These are phyloP conservation scores for Ophiocordyceps robertsii DNA, from an alignment of 2,329 filamentous ascomycete genomes.

Conservation along the genomic window DNA sequence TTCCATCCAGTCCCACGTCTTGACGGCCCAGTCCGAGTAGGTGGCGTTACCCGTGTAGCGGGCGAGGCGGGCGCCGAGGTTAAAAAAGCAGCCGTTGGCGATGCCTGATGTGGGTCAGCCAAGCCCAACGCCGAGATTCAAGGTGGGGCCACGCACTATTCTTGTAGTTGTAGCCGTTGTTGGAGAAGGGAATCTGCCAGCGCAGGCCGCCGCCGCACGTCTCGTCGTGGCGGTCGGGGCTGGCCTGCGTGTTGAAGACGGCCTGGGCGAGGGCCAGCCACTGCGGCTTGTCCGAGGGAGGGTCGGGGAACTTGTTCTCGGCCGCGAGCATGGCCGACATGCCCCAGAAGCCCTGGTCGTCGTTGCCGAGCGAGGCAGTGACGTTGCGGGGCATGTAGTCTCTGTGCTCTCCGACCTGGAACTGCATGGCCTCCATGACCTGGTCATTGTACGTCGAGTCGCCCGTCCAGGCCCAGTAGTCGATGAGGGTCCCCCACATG, in stretches of 20 bases:
- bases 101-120: conserved; percentile 1
- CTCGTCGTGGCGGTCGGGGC: conserved; percentile 42
- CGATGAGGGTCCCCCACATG: conserved; percentile 48
- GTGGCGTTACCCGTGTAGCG: conserved; percentile 55
- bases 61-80: conserved; percentile 54
- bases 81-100: conserved; percentile 50
- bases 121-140: no score
- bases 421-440: conserved; percentile 35
- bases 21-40: conserved; percentile 50
- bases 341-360: conserved; percentile 56
- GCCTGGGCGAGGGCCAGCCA: conserved; percentile 47
- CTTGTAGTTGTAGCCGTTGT: conserved; percentile 67
- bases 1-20: conserved; percentile 48
- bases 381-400: conserved; percentile 44
- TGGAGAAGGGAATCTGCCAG: conserved; percentile 67
- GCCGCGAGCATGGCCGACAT: conserved; percentile 49
- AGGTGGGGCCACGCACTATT: conserved; percentile 26
- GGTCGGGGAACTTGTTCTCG: conserved; percentile 43
- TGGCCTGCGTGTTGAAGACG: conserved; percentile 47
- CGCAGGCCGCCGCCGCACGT: conserved; percentile 48
- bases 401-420: conserved; percentile 36
- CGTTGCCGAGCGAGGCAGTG: conserved; percentile 42
- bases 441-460: conserved; percentile 43
- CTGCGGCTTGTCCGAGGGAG: conserved; percentile 31
- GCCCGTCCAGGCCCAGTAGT: conserved; percentile 51